These are phyloP conservation scores for Chamaenerion angustifolium DNA, from an alignment of 345 rosid genomes.

Conservation along the genomic window DNA sequence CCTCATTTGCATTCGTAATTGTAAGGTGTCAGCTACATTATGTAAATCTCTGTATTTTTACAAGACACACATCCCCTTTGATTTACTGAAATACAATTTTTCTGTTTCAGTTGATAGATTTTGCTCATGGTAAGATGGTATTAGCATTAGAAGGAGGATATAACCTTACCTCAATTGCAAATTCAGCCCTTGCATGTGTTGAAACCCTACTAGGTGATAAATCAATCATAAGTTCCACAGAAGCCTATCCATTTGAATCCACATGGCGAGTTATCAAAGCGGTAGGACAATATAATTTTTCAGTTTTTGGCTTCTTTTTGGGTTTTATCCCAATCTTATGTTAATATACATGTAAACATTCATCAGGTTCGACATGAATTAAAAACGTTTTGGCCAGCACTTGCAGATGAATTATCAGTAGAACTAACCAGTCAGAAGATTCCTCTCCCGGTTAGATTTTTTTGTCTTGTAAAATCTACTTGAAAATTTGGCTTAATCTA, in stretches of 20 bases:
- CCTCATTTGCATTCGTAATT: neutral
- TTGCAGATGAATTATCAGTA: conserved; percentile 49
- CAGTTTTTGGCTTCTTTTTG: neutral
- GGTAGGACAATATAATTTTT: conserved; percentile 21
- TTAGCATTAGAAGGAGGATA: conserved; percentile 93
- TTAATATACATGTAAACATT: neutral
- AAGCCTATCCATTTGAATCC: conserved; percentile 78
- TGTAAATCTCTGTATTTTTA: neutral
- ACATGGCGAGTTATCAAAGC: conserved; percentile 74
- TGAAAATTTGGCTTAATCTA: too few species aligned
- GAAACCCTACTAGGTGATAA: conserved; percentile 61
- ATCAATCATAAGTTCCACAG: conserved; percentile 31
- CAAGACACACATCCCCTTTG: too few species aligned
- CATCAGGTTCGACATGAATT: conserved; percentile 55
- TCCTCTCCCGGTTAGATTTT: conserved; percentile 23
- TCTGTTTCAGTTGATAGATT: conserved; percentile 55
- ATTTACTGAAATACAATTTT: too few species aligned
- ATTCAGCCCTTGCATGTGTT: conserved; percentile 79
- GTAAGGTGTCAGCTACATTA: neutral
- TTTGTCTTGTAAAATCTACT: neutral
- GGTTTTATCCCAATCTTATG: neutral
- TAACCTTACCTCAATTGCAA: conserved; percentile 77
- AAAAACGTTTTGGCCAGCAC: conserved; percentile 56
- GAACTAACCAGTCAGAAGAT: conserved; percentile 39
- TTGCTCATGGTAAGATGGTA: conserved; percentile 73